Evolutionary conservation across 2,329 filamentous ascomycete species (phyloP), one percentile per base, ranked within the genome.

Genomic region (Thyridium curvatum): DNA sequence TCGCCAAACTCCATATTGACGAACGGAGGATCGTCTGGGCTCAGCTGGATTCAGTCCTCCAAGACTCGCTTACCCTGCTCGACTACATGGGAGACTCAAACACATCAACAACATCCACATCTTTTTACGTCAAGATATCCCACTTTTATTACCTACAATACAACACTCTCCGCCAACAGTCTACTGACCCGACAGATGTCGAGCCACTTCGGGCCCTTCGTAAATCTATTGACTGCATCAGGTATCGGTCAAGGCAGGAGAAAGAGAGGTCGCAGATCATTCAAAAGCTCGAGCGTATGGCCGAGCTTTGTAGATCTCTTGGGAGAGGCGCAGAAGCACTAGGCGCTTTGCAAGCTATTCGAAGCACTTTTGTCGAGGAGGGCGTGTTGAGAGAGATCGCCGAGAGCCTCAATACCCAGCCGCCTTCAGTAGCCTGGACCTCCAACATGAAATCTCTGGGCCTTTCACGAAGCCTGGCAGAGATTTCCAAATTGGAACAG

Each of bases 91-190:
- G 69, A 5, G 62, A 71, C n/a, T 48, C 59, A 8, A 46, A 58
- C 15, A 49, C 54, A n/a, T 65, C 32, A 18, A 34, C 14, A 14
- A 39, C 45, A 1, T 40, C 45, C 1, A 37, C 42, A 3, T 52
- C 64, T 3, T 77, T 79, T 46, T 67, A 76, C 41, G 71, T 83
- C 44, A 85, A 81, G 49, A 74, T 87, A 18, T 87, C 84, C 0
- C 82, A 84, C 48, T 68, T 85, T 3, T 86, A 86, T 53, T 87
- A 82, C 54, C 66, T 77, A n/a, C 68, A 76, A 35, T 78, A 79
- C 51, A 60, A 74, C 14, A 64, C 69, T 33, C 54, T 77, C 43
- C 61, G 68, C 12, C 74, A 73, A 36, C 59, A 63, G 17, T 47
- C 60, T 0, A 60, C 61, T 4, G 65, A 65, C 21, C 46, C 56